phyloP scores from a whole-genome alignment of 2,329 filamentous ascomycete species.

The Clonostachys rosea region DNA sequence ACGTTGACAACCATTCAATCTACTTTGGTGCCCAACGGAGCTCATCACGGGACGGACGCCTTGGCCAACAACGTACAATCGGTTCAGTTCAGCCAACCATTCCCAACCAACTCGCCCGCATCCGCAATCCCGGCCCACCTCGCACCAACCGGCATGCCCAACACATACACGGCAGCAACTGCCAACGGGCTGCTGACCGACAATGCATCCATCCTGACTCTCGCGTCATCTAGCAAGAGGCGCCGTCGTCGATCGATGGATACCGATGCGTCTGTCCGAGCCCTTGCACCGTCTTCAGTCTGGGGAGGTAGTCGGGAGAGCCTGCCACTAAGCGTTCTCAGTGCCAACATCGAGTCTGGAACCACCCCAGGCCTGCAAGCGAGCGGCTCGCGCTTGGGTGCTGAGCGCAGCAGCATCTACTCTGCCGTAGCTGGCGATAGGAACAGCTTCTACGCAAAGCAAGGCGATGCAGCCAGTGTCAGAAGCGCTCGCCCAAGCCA shows the following conservation, averaged over 20 bases:
- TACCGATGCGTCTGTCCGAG: constrained; percentile 80
- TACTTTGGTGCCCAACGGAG: constrained; percentile 48
- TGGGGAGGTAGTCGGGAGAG: constrained; percentile 80
- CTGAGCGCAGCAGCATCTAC: constrained; percentile 78
- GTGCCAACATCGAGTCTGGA: constrained; percentile 59
- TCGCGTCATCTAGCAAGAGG: constrained; percentile 78
- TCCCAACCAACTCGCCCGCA: constrained; percentile 58
- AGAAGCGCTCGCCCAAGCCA: constrained; percentile 76
- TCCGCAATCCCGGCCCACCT: constrained; percentile 71
- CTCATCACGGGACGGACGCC: constrained; percentile 1
- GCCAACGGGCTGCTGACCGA: constrained; percentile 80
- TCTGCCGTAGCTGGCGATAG: constrained; percentile 70
- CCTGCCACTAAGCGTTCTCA: constrained; percentile 73
- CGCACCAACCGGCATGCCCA: constrained; percentile 52
- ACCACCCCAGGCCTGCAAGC: constrained; percentile 49
- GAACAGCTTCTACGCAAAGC: constrained; percentile 73
- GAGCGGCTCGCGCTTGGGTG: constrained; percentile 32
- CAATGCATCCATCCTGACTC: constrained; percentile 79
- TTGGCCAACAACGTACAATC: constrained; percentile 34
- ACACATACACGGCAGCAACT: constrained; percentile 72
- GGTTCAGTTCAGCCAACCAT: constrained; percentile 62
- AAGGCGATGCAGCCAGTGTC: constrained; percentile 70
- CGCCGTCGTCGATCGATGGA: constrained; percentile 75
- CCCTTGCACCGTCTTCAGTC: constrained; percentile 75
- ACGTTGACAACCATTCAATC: constrained; percentile 85